Base-by-base conservation (phyloP, 495 filamentous ascomycete genomes). In the Aspergillus hancockii region DNA sequence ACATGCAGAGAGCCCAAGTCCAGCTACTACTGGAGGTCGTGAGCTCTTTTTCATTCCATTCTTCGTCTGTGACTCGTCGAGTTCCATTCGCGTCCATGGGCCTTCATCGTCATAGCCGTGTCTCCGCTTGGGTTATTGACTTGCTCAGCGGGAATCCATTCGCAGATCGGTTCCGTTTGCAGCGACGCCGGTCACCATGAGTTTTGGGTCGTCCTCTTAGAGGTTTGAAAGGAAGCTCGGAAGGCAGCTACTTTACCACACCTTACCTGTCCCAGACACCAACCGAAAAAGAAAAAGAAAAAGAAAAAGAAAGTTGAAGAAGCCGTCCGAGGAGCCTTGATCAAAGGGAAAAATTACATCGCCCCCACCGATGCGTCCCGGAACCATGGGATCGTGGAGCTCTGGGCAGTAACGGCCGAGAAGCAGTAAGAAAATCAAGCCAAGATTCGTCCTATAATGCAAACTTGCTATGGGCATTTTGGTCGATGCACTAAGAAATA, bases 61-160 rank as follows among this genome's bases (percentile, higher is more conserved):
- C 70, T 69, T 53, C 65, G 62, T 57, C 70, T 72, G 58, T 75
- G 73, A 75, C 73, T 71, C 58, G 70, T 73, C 72, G 55, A 64
- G 55, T 62, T 41, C 55, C 55, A 60, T 63, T 63, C 55, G 60
- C 53, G 62, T 60, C 52, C 59, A 63, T 68, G 59, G 63, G 61
- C 60, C 63, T 59, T 63, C 64, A 55, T 61, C 53, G 57, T 52
- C 51, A 55, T 61, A 56, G 57, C 55, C 51, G 49, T 47, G 62
- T 63, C 65, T 62, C 65, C 61, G 64, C 61, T 57, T 43, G 41
- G 46, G 49, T 49, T 55, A 13, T 31, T 34, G 43, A 62, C 52
- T 54, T 41, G 38, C 43, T 23, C 43, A 36, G 54, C 50, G 55
- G 38, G 28, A 50, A 56, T 52, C 61, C 32, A 67, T 62, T 67